Evolutionary conservation across 257 asterid genomes (phyloP), one percentile per base, ranked within the genome.

Genomic region (Capsicum rhomboideum): DNA sequence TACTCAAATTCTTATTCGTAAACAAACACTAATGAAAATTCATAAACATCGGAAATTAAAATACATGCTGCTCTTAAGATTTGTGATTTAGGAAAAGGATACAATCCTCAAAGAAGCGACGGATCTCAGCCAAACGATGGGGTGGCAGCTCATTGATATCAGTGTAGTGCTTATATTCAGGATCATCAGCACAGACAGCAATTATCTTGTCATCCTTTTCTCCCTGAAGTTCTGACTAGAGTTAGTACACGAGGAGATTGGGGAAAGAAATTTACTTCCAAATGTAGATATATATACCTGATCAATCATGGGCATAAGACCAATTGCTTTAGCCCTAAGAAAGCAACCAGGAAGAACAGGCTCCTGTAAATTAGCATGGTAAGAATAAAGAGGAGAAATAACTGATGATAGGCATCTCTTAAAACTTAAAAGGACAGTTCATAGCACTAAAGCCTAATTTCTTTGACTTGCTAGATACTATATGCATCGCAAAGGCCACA

Each of bases 241-340:
- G 49, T 72, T 71, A 82, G 16, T 75, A 14, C 26, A 50, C 0
- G 17, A 61, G 17, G 37, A 67, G 63, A 49, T 26, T 8, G 81
- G 61, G 44, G 10, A 23, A 23, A 14, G 0, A 21, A 6, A 4
- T 72, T 81, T 31, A 67, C 21, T 67, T 6, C 61, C 23, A 26
- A n/a, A 34, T 72, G 58, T 49, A 75, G 81, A 49, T 7, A 23
- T 37, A 34, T 34, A 67, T 85, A 94, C 99, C 98, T 96, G 98
- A 86, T 96, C 98, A 84, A 93, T 96, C 99, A 96, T 96, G 86
- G 98, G 98, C 98, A 96, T 94, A 82, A 96, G 94, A 20, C 99
- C 98, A 87, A 96, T 93, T 83, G 98, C 99, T 89, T 93, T 94
- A 83, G 97, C 99, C 90, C 98, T 92, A 82, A 96, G 97, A 89